Evolutionary conservation across 2,329 filamentous ascomycete species (phyloP).

Genomic region (Seiridium unicorne): DNA sequence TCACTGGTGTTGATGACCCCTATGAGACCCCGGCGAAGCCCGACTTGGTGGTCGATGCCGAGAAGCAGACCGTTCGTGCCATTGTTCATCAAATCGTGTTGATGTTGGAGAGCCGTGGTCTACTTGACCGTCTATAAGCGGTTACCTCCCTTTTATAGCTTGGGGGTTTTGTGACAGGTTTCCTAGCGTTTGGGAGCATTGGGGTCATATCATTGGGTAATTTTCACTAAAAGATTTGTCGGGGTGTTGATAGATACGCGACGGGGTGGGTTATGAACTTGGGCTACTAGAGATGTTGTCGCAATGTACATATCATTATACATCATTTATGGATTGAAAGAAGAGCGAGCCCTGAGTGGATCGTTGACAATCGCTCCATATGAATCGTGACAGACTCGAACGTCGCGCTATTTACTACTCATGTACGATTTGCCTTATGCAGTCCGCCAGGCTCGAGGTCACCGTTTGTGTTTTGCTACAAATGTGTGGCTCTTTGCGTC

Average conservation of each 20-base stretch:
- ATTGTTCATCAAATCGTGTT: conserved; percentile 97
- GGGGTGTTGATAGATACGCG: not conserved
- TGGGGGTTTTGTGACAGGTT: conserved; percentile 2
- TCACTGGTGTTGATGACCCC: conserved; percentile 96
- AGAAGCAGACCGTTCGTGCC: conserved; percentile 84
- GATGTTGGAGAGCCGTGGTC: conserved; percentile 82
- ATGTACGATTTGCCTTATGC: too few relatives aligned
- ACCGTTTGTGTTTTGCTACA: not conserved
- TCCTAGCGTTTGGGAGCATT: not conserved
- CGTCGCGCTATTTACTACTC: too few relatives aligned
- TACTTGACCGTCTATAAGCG: conserved; percentile 68
- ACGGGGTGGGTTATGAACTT: not conserved
- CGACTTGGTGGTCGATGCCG: conserved; percentile 79
- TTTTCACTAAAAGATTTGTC: not conserved
- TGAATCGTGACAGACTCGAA: not conserved
- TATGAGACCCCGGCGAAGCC: conserved; percentile 84
- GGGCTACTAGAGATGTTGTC: not conserved
- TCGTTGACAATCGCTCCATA: not conserved
- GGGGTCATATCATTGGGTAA: conserved; percentile 1
- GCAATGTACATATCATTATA: too few relatives aligned
- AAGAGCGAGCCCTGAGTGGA: not conserved
- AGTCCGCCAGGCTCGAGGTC: too few relatives aligned
- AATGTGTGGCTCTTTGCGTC: not conserved
- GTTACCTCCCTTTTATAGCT: not conserved
- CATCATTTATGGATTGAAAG: not conserved